Percentiles rank a stretch among this genome's conserved stretches.
Evolutionary conservation across 768 basidiomycete species (phyloP).

Genomic region (Hericium coralloides): DNA sequence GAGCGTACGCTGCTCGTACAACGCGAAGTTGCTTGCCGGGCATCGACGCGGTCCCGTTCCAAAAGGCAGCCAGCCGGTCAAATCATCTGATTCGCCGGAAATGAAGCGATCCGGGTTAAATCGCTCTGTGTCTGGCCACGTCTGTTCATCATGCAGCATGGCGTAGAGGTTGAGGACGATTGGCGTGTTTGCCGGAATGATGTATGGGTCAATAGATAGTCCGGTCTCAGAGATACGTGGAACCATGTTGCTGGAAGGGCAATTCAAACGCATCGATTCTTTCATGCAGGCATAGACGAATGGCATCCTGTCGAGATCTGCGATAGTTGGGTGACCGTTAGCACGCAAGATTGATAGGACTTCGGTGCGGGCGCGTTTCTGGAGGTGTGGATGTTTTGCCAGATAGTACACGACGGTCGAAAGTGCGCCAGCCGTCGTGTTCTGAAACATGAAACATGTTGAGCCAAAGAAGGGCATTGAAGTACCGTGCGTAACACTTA

Average conservation of each 20-base stretch:
- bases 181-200: background rate
- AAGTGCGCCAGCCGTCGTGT: background rate
- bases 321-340: background rate
- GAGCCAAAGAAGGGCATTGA: background rate
- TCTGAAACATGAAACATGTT: background rate
- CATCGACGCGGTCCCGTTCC: background rate
- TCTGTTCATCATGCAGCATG: background rate
- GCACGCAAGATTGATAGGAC: background rate
- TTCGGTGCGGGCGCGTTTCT: background rate
- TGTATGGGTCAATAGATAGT: background rate
- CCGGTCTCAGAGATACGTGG: background rate
- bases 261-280: background rate
- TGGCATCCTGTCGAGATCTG: background rate
- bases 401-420: background rate
- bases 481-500: background rate
- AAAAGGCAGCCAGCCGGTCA: background rate
- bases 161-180: background rate
- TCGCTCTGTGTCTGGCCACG: background rate
- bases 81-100: background rate
- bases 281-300: background rate
- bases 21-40: slow-evolving; percentile 13
- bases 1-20: slow-evolving; percentile 26
- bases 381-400: background rate
- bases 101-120: background rate
- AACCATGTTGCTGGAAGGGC: background rate